phyloP scores from a whole-genome alignment of 225 moss, liverwort and hornwort genomes.

The Asterella californica region DNA sequence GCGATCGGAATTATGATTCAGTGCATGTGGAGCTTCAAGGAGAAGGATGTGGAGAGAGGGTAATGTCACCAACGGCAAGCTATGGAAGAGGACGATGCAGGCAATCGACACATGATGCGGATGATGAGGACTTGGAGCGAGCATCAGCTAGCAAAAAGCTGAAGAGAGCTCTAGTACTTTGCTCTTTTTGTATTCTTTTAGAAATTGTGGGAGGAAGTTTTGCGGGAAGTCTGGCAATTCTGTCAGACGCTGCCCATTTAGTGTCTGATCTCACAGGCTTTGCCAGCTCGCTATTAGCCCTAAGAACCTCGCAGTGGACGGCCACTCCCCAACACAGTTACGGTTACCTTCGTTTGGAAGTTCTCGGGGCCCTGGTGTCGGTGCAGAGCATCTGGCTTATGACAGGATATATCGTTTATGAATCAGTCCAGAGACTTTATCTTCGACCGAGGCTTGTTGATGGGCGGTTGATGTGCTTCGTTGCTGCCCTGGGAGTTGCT shows the following conservation, averaged over 20 bases:
- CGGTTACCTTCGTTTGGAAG: slow-evolving; percentile 62
- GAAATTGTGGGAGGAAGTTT: slow-evolving; percentile 58
- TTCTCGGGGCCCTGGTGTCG: slow-evolving; percentile 66
- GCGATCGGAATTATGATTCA: background rate
- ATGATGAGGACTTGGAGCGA: slow-evolving; percentile 20
- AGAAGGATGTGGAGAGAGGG: background rate
- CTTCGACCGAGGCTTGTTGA: slow-evolving; percentile 39
- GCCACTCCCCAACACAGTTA: slow-evolving; percentile 59
- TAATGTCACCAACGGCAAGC: background rate
- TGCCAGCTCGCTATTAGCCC: slow-evolving; percentile 58
- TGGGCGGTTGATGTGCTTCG: slow-evolving; percentile 63
- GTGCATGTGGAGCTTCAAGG: background rate
- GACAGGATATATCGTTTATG: slow-evolving; percentile 62
- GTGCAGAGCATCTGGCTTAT: slow-evolving; percentile 75
- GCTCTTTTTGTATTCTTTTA: slow-evolving; percentile 49
- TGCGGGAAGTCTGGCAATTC: slow-evolving; percentile 64
- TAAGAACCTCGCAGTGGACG: slow-evolving; percentile 64
- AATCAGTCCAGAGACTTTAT: slow-evolving; percentile 61
- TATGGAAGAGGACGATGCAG: background rate
- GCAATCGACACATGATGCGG: too few species aligned
- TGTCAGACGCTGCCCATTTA: slow-evolving; percentile 65
- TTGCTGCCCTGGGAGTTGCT: slow-evolving; percentile 48
- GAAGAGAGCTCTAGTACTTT: slow-evolving; percentile 37
- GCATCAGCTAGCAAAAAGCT: slow-evolving; percentile 42
- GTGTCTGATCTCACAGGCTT: slow-evolving; percentile 58